A percentile compares a stretch with the other conserved stretches of the same genome.
Conservation (phyloP, 305 asterid genomes). For the Plantago rigida region DNA sequence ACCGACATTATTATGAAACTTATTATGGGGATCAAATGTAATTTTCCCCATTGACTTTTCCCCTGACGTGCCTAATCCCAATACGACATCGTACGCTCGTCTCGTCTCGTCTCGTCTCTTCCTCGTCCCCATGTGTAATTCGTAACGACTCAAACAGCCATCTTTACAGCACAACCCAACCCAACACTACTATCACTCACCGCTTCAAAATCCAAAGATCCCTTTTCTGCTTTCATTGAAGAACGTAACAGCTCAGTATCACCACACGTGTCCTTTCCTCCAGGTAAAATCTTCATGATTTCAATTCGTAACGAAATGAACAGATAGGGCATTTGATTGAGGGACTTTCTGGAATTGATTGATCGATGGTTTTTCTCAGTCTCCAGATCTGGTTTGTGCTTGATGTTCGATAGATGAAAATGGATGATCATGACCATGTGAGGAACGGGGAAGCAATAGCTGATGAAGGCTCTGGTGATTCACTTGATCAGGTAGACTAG, state of each 20-base stretch:
- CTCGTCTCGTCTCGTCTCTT: no score
- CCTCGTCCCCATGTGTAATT: background rate
- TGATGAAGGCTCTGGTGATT: slow-evolving; percentile 36
- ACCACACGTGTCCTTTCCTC: slow-evolving; percentile 21
- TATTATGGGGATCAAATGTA: no score
- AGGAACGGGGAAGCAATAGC: slow-evolving; percentile 29
- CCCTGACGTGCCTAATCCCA: background rate
- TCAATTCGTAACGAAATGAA: background rate
- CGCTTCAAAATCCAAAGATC: slow-evolving; percentile 42
- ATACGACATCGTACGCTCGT: background rate
- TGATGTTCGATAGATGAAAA: slow-evolving; percentile 35
- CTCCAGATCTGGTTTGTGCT: slow-evolving; percentile 42
- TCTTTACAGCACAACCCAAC: background rate
- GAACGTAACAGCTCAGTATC: slow-evolving; percentile 31
- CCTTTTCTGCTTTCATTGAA: slow-evolving; percentile 21
- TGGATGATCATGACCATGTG: slow-evolving; percentile 39
- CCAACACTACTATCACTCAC: slow-evolving; percentile 8
- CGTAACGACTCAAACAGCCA: background rate
- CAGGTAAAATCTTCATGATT: slow-evolving; percentile 24
- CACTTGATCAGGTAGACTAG: slow-evolving; percentile 43
- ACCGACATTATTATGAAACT: no score
- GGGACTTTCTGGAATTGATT: slow-evolving; percentile 9
- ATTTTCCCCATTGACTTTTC: background rate
- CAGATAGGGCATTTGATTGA: slow-evolving; percentile 16
- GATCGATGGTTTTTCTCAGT: slow-evolving; percentile 19